Evolutionary conservation across 345 rosid genomes (phyloP), one percentile per base, ranked within the genome.

Genomic region (Psidium friedrichsthalianum): DNA sequence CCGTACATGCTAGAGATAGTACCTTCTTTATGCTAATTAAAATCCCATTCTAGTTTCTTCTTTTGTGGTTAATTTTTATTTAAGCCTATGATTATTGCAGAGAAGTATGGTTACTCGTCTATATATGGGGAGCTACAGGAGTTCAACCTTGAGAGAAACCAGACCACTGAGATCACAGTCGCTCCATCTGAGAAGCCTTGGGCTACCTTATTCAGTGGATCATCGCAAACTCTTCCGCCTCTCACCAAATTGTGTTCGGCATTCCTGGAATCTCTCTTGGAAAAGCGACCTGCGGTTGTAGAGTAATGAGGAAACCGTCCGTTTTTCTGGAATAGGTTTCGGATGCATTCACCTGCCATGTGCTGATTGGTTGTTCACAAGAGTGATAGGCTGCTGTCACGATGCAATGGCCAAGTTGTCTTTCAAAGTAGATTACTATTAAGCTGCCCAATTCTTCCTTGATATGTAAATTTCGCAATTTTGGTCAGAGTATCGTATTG

Each of bases 161-260:
- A 90, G 82, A 84, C 56, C 22, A 51, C 89, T 29, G 88, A 84
- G 88, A 90, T 89, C 58, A 89, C 90, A 18, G 89, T 92, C 14
- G 82, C 85, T 53, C 90, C 95, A 6, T 90, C 98, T 2, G 99
- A 90, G 87, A 97, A 93, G 89, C 93, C 96, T 1, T 96, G 99
- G 99, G 97, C 95, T 85, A 91, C 94, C 6, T 91, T 97, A 86
- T 95, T 95, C 92, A 89, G 93, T 15, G 96, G 98, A 11, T 88
- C 99, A 5, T 95, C 99, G 6, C 96, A 96, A 86, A 93, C 88
- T 83, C 97, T 95, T 86, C 98, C 99, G 6, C 98, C 99, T 5
- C 95, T 95, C 15, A 87, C 93, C 84, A 94, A 93, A 86, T 69
- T 97, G 83, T 97, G 99, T 86, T 89, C 91, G 0, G 87, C 88